A percentile compares a stretch with the other conserved stretches of the same genome.
These are phyloP conservation scores for Craterostigma plantagineum DNA, from an alignment of 257 asterid species.

Conservation along the genomic window DNA sequence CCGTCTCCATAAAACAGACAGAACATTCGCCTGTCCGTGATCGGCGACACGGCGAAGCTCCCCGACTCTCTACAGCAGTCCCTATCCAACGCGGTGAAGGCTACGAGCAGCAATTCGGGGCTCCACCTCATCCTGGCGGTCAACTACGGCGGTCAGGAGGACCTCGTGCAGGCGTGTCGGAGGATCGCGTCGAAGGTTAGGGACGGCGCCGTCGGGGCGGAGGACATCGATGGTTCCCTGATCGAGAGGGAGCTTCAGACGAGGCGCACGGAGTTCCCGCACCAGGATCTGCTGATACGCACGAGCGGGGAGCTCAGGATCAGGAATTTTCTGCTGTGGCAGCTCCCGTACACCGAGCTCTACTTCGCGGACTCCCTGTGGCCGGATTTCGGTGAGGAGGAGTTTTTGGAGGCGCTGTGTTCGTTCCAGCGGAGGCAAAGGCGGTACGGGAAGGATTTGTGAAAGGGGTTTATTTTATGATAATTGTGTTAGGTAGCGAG, in stretches of 20 bases:
- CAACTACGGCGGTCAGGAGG: constrained; percentile 36
- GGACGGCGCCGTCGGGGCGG: constrained; percentile 31
- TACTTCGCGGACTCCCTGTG: constrained; percentile 24
- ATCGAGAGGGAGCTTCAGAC: constrained; percentile 40
- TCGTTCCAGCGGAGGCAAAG: constrained; percentile 42
- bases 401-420: constrained; percentile 29
- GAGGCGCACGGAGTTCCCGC: constrained; percentile 23
- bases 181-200: constrained; percentile 31
- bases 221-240: constrained; percentile 21
- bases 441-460: too few relatives aligned
- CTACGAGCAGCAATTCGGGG: constrained; percentile 21
- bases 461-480: too few relatives aligned
- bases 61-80: constrained; percentile 16
- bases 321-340: constrained; percentile 60
- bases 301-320: constrained; percentile 58
- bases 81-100: constrained; percentile 14
- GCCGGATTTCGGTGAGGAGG: constrained; percentile 54
- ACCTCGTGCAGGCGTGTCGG: constrained; percentile 27
- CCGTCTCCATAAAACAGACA: too few relatives aligned
- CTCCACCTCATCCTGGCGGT: constrained; percentile 41
- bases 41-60: constrained; percentile 39
- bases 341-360: constrained; percentile 49
- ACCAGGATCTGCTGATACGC: constrained; percentile 40
- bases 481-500: too few relatives aligned
- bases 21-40: constrained; percentile 32